phyloP scores from a whole-genome alignment of 371 early-diverging fungal species.

The Mortierella sp. region DNA sequence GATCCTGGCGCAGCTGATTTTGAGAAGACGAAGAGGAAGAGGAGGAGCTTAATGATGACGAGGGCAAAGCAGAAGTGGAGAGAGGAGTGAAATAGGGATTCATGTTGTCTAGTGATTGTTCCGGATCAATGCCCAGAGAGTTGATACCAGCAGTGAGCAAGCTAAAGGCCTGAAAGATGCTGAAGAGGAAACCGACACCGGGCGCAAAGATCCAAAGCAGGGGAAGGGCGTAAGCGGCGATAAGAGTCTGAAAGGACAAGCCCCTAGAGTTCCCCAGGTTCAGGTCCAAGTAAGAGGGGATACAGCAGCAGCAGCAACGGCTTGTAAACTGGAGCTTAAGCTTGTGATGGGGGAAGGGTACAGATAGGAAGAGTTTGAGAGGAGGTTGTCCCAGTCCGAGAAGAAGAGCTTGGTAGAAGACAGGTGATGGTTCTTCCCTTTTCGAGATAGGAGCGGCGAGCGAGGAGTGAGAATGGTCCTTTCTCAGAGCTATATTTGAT shows the following conservation, averaged over 20 bases:
- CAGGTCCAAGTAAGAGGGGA: conserved; percentile 4
- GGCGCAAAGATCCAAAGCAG: conserved; percentile 37
- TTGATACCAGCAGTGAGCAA: conserved; percentile 18
- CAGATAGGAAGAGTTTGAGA: conserved; percentile 15
- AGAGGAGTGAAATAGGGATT: conserved; percentile 12
- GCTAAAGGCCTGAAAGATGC: conserved; percentile 33
- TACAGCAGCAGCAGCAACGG: not conserved
- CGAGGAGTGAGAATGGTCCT: not conserved
- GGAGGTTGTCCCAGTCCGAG: conserved; percentile 10
- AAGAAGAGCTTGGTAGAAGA: conserved; percentile 8
- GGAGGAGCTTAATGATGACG: conserved; percentile 3
- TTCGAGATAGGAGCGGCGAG: not conserved
- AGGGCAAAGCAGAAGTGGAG: not conserved
- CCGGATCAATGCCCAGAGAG: conserved; percentile 5
- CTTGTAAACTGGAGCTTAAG: not conserved
- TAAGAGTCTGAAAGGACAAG: conserved; percentile 29
- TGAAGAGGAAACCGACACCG: conserved; percentile 27
- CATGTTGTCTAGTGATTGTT: conserved; percentile 4
- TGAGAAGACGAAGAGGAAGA: conserved; percentile 8
- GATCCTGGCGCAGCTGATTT: conserved; percentile 12
- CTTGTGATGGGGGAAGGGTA: not conserved
- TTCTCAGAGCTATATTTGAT: not conserved
- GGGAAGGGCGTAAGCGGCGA: conserved; percentile 38
- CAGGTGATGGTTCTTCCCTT: not conserved
- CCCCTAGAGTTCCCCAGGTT: conserved; percentile 7